Evolutionary conservation across 2,329 filamentous ascomycete genomes (phyloP).

Genomic region (Neurospora crassa): DNA sequence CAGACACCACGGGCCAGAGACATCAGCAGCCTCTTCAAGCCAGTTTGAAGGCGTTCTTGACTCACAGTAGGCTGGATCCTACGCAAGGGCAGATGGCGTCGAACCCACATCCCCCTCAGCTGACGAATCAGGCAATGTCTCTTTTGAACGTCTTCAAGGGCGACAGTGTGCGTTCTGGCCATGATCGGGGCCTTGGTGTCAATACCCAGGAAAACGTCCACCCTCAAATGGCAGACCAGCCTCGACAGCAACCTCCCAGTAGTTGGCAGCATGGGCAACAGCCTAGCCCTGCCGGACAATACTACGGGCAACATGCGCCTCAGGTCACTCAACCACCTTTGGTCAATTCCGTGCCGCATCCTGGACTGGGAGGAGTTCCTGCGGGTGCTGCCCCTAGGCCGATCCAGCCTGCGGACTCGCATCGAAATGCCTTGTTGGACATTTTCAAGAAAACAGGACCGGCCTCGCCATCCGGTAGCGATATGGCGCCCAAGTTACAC

Average conservation of each 20-base stretch:
- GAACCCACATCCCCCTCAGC: constrained; percentile 13
- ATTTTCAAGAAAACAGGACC: constrained; percentile 41
- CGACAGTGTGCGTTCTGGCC: constrained; percentile 7
- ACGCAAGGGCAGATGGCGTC: constrained; percentile 4
- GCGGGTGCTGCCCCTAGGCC: constrained; percentile 6
- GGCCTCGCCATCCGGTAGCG: constrained; percentile 18
- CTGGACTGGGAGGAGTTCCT: constrained; percentile 5
- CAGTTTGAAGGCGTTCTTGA: constrained; percentile 22
- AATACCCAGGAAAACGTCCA: constrained; percentile 4
- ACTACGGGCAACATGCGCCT: constrained; percentile 12
- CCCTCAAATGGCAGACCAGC: constrained; percentile 3
- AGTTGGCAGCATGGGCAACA: constrained; percentile 6
- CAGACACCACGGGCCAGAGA: constrained; percentile 12
- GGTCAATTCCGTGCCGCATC: constrained; percentile 2
- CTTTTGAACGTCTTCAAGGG: constrained; percentile 33
- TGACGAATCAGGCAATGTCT: constrained; percentile 26
- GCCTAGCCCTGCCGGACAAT: constrained; percentile 13
- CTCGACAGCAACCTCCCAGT: constrained; percentile 5
- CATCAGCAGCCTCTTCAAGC: constrained; percentile 5
- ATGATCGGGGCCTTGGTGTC: constrained; percentile 9
- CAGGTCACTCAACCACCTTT: constrained; percentile 2
- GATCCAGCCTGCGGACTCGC: constrained; percentile 25
- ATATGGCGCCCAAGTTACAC: constrained; percentile 9
- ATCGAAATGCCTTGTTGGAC: constrained; percentile 39
- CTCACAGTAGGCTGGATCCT: constrained; percentile 8